These are phyloP conservation scores for Tolypocladium tundrense DNA, from an alignment of 2,329 filamentous ascomycete species.

Conservation along the genomic window DNA sequence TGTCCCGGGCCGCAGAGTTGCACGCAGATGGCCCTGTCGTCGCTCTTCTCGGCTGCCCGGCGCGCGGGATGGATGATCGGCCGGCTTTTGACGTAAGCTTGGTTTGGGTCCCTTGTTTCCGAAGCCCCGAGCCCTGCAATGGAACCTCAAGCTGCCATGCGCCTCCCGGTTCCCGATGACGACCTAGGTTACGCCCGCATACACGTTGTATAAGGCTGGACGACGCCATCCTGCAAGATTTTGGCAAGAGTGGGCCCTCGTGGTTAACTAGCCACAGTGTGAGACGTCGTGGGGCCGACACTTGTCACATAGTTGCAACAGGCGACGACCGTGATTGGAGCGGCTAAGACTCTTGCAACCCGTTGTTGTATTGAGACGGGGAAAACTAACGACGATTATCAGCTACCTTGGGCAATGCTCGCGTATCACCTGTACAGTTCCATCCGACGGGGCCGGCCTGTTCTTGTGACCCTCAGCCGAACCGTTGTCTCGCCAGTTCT, in stretches of 20 bases:
- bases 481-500: conserved; percentile 68
- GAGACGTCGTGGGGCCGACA: neutral
- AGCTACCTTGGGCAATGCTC: neutral
- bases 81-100: neutral
- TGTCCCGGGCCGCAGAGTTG: neutral
- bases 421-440: neutral
- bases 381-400: neutral
- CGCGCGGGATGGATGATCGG: neutral
- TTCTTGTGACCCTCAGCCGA: conserved; percentile 38
- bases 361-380: neutral
- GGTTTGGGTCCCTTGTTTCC: neutral
- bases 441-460: neutral
- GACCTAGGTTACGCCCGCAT: neutral
- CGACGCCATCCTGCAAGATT: neutral
- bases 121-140: neutral
- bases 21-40: neutral
- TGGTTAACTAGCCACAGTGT: neutral
- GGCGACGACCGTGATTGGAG: neutral
- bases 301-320: neutral
- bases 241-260: neutral
- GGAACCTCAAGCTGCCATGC: neutral
- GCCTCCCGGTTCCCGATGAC: neutral
- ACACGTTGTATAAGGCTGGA: neutral
- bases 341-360: neutral
- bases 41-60: neutral